These are phyloP conservation scores for Phytophthora sojae DNA, from an alignment of 352 stramenopile genomes.

Conservation along the genomic window DNA sequence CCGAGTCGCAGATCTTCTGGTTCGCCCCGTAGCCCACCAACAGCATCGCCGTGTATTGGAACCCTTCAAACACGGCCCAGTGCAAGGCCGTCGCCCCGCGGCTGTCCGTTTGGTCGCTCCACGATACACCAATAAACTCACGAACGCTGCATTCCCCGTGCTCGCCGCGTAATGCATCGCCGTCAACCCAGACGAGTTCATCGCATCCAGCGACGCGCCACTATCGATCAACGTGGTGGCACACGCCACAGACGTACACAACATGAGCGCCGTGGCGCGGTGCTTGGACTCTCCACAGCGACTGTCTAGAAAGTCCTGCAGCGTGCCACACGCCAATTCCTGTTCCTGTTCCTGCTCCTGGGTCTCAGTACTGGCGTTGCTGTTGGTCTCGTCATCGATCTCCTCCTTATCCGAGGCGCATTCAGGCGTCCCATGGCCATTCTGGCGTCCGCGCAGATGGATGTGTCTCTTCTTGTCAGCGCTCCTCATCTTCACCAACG, in stretches of 20 bases:
- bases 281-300: constrained; percentile 74
- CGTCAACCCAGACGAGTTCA: constrained; percentile 85
- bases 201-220: constrained; percentile 52
- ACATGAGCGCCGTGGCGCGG: constrained; percentile 74
- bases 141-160: constrained; percentile 75
- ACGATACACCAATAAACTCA: constrained; percentile 69
- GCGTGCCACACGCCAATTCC: constrained; percentile 19
- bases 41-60: constrained; percentile 85
- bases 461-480: constrained; percentile 27
- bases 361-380: constrained; percentile 34
- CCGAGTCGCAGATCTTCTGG: constrained; percentile 83
- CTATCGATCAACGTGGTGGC: constrained; percentile 61
- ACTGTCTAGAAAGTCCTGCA: constrained; percentile 64
- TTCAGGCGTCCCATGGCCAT: constrained; percentile 14
- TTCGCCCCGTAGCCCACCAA: constrained; percentile 84
- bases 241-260: constrained; percentile 76
- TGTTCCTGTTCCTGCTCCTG: constrained; percentile 34
- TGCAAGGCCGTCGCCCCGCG: constrained; percentile 79
- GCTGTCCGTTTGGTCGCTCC: constrained; percentile 69
- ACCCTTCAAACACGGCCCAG: constrained; percentile 87
- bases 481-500: constrained; percentile 2
- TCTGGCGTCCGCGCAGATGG: constrained; percentile 17
- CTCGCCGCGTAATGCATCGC: constrained; percentile 85
- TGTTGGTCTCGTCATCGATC: constrained; percentile 31
- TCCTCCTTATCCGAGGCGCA: constrained; percentile 26